A percentile compares a stretch with the other conserved stretches of the same genome.
phyloP scores from a whole-genome alignment of 805 yeast genomes.

The Torulaspora delbrueckii region DNA sequence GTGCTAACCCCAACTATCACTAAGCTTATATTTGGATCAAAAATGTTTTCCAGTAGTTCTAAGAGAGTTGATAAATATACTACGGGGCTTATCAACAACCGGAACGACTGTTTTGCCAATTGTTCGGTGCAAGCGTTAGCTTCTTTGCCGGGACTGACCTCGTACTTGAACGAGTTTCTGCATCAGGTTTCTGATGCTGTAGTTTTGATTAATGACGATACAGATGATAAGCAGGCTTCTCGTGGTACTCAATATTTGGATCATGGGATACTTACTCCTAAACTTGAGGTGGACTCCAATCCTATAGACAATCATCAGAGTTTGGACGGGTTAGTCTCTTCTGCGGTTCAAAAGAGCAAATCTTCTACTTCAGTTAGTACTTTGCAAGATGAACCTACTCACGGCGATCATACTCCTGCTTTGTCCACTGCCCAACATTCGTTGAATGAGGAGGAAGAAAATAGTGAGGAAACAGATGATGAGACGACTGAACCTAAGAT shows the following conservation, averaged over 20 bases:
- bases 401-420: conserved; percentile 11
- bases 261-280: conserved; percentile 5
- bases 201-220: conserved; percentile 10
- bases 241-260: conserved; percentile 3
- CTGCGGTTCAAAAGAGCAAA: conserved; percentile 8
- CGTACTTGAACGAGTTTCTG: conserved; percentile 44
- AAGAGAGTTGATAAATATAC: conserved; percentile 68
- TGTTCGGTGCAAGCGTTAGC: conserved; percentile 77
- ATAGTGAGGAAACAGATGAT: conserved; percentile 1
- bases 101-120: conserved; percentile 92
- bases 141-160: conserved; percentile 53
- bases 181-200: conserved; percentile 20
- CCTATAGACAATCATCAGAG: conserved; percentile 11
- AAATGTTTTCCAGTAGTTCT: conserved; percentile 24
- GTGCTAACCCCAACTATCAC: conserved; percentile 18
- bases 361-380: conserved; percentile 16
- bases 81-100: conserved; percentile 74
- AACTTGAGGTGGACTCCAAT: conserved; percentile 6
- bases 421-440: conserved; percentile 8
- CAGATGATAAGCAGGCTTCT: conserved; percentile 4
- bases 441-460: background rate
- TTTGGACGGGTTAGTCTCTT: conserved; percentile 5
- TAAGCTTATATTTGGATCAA: conserved; percentile 10
- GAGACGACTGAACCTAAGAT: conserved; percentile 17
- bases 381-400: conserved; percentile 8